Base-by-base conservation (phyloP, 1,284 basidiomycete genomes). In the Puccinia sorghi region DNA sequence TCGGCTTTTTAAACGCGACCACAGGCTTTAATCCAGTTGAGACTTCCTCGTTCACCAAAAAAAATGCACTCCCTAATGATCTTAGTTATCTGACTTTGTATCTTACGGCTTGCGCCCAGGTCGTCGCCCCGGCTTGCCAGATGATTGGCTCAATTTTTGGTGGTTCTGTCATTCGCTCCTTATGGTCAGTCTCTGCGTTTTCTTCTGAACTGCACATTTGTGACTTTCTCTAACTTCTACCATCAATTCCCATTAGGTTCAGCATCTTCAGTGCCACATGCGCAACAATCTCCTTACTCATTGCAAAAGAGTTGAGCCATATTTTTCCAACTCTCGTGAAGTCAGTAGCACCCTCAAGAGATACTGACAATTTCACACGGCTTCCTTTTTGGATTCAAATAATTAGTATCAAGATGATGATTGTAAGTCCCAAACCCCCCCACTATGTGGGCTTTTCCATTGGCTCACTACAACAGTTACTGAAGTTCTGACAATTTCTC, bases 1-100 rank as follows among this genome's bases (percentile, higher is more conserved):
- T 79, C 43, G 77, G 77, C 25, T 79, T 79, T 39, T 57, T 79
- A 4, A 79, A 79, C 37, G 77, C 77, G 37, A 79, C 77, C 37
- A 64, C 77, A 37, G 77, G 77, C 22, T 79, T 79, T 20, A 79
- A 79, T 79, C 77, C 77, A 54, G 77, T 78, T 79, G 25, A 66
- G 69, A 57, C 15, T 22, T 32, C 39, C 20, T 32, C 57, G n/a
- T 12, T 25, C n/a, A 46, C 27, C 12, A 32, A 32, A 32, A 32
- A 32, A 32, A 32, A n/a, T 27, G 6, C 8, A 69, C 37, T 69
- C 25, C 8, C 22, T 32, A 8, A 2, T 32, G 22, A 32, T 69
- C 43, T 20, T 32, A 12, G 48, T 52, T 25, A 52, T 46, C 20
- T 52, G 13, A 52, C n/a, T 54, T 46, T 37, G 7, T 39, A 63